Conservation (phyloP, 202 grass and related monocot species). For the Dendrocalamus latiflorus region DNA sequence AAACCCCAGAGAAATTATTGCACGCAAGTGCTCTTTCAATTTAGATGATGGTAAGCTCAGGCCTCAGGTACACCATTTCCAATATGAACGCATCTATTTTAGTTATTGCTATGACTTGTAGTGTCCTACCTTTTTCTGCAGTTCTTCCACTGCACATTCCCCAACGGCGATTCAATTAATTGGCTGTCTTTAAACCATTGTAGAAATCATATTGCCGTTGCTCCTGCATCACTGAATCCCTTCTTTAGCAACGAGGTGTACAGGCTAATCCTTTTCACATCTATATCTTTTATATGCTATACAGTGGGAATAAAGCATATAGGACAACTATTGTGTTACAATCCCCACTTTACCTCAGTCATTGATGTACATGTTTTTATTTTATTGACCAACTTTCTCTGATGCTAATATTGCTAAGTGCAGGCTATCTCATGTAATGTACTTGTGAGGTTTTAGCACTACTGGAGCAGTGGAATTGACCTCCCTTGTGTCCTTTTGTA, state of each 20-base stretch:
- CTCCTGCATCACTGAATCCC: neutral
- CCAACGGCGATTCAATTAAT: conserved; percentile 16
- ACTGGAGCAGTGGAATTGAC: neutral
- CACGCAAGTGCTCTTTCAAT: conserved; percentile 47
- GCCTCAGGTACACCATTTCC: neutral
- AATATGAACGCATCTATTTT: neutral
- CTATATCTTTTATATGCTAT: neutral
- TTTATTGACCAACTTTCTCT: neutral
- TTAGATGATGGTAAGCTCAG: conserved; percentile 51
- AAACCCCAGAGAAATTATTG: conserved; percentile 48
- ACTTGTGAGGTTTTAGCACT: neutral
- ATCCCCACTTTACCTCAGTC: neutral
- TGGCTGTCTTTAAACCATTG: neutral
- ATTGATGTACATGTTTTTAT: neutral
- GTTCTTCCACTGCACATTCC: conserved; percentile 34
- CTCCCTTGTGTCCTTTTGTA: conserved; percentile 9
- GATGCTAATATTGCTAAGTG: neutral
- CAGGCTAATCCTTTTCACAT: neutral
- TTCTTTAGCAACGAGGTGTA: conserved; percentile 9
- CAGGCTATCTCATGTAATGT: neutral
- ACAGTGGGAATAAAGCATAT: neutral
- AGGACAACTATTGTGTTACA: neutral
- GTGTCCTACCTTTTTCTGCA: conserved; percentile 25
- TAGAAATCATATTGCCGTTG: neutral
- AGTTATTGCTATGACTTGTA: conserved; percentile 1